Evolutionary conservation across 805 yeast species (phyloP).

Genomic region (Zygosaccharomyces pseudorouxii): DNA sequence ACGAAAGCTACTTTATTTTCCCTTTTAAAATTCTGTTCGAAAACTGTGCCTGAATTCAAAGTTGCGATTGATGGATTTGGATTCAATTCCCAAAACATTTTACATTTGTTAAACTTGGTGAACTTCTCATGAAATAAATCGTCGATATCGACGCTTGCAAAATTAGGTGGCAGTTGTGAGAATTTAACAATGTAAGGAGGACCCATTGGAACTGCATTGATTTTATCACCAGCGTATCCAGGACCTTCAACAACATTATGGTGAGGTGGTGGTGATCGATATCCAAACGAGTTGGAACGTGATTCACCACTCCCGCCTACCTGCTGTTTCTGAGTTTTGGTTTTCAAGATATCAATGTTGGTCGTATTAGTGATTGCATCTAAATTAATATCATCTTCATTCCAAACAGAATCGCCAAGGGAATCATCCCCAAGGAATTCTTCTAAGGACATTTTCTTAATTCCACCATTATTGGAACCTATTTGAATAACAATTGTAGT

Average conservation of each 20-base stretch:
- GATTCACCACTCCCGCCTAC: background rate
- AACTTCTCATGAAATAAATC: slow-evolving; percentile 62
- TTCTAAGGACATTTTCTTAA: slow-evolving; percentile 44
- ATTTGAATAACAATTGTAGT: background rate
- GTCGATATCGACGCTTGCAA: slow-evolving; percentile 45
- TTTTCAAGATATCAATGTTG: slow-evolving; percentile 29
- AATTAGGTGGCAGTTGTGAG: slow-evolving; percentile 52
- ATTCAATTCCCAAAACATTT: slow-evolving; percentile 56
- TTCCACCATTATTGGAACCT: slow-evolving; percentile 22
- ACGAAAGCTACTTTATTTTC: slow-evolving; percentile 36
- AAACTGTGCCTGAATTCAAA: slow-evolving; percentile 45
- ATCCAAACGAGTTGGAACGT: slow-evolving; percentile 11
- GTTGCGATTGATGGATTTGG: slow-evolving; percentile 64
- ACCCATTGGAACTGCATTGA: slow-evolving; percentile 11
- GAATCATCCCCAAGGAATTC: slow-evolving; percentile 44
- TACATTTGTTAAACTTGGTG: slow-evolving; percentile 53
- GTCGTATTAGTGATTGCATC: slow-evolving; percentile 34
- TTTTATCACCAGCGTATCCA: background rate
- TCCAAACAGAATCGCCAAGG: slow-evolving; percentile 36
- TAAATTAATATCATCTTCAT: slow-evolving; percentile 34
- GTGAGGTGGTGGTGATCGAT: slow-evolving; percentile 9
- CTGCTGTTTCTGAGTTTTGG: slow-evolving; percentile 11
- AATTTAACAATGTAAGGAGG: slow-evolving; percentile 69
- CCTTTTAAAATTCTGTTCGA: slow-evolving; percentile 59
- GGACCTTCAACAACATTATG: background rate